Evolutionary conservation across 2,329 filamentous ascomycete species (phyloP).

Genomic region (Mariannaea sp.): DNA sequence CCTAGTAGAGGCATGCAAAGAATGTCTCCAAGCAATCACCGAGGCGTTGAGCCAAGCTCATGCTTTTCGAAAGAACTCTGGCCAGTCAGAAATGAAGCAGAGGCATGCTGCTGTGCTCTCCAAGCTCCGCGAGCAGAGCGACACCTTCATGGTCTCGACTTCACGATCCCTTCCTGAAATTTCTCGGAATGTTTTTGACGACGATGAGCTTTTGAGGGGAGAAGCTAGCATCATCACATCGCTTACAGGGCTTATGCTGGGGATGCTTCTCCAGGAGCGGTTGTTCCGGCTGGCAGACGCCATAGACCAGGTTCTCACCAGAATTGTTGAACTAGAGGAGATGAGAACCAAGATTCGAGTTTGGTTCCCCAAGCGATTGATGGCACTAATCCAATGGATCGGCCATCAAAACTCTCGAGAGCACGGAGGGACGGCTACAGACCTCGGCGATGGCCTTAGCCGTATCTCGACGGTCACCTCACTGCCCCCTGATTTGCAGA

Average conservation of each 20-base stretch:
- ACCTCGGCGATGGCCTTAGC: conserved; percentile 12
- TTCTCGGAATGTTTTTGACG: conserved; percentile 6
- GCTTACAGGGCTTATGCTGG: conserved; percentile 5
- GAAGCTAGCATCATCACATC: neutral
- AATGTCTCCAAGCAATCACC: conserved; percentile 4
- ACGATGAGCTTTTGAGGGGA: conserved; percentile 1
- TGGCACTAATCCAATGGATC: conserved; percentile 11
- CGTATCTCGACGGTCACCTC: conserved; percentile 11
- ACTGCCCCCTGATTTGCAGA: neutral
- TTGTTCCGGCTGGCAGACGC: conserved; percentile 1
- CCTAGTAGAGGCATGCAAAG: conserved; percentile 8
- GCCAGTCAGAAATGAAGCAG: conserved; percentile 10
- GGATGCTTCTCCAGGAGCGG: conserved; percentile 14
- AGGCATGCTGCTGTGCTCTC: neutral
- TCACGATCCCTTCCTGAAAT: neutral
- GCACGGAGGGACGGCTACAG: conserved; percentile 3
- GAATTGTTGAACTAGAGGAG: conserved; percentile 9
- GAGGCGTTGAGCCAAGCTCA: conserved; percentile 4
- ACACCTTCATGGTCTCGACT: conserved; percentile 2
- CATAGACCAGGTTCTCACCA: conserved; percentile 2
- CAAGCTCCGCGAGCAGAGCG: conserved; percentile 1
- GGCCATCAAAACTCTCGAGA: conserved; percentile 3
- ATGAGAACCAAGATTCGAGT: conserved; percentile 1
- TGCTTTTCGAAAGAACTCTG: neutral
- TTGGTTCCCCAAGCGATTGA: conserved; percentile 8